These are phyloP conservation scores for Pistacia vera DNA, from an alignment of 345 rosid species.

Conservation along the genomic window DNA sequence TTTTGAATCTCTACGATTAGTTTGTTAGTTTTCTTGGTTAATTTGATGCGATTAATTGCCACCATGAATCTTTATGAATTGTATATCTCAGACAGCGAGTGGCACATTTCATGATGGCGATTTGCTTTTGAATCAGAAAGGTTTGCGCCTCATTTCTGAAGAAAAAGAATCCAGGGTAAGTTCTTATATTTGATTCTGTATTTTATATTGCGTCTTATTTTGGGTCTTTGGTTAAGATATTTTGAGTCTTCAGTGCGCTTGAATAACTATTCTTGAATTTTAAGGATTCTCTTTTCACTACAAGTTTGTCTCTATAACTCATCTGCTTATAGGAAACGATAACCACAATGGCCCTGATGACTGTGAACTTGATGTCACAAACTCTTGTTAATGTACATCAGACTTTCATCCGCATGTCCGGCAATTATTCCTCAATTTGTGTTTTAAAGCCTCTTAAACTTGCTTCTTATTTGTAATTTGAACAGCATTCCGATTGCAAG, in stretches of 20 bases:
- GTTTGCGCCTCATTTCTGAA: slow-evolving; percentile 63
- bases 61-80: not conserved
- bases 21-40: not conserved
- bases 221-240: not conserved
- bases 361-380: slow-evolving; percentile 1
- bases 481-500: slow-evolving; percentile 70
- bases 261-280: not conserved
- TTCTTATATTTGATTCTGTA: not conserved
- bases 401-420: not conserved
- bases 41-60: no score
- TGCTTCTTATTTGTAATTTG: slow-evolving; percentile 20
- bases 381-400: not conserved
- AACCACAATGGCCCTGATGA: not conserved
- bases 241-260: not conserved
- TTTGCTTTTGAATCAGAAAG: slow-evolving; percentile 85
- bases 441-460: slow-evolving; percentile 9
- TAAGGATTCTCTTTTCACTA: not conserved
- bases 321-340: no score
- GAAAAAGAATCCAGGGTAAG: slow-evolving; percentile 71
- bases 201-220: not conserved
- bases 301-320: not conserved
- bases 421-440: not conserved
- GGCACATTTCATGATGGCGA: slow-evolving; percentile 96
- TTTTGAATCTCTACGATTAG: not conserved
- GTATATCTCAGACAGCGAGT: slow-evolving; percentile 71